These are phyloP conservation scores for Globisporangium parvum DNA, from an alignment of 352 stramenopile species.

Conservation along the genomic window DNA sequence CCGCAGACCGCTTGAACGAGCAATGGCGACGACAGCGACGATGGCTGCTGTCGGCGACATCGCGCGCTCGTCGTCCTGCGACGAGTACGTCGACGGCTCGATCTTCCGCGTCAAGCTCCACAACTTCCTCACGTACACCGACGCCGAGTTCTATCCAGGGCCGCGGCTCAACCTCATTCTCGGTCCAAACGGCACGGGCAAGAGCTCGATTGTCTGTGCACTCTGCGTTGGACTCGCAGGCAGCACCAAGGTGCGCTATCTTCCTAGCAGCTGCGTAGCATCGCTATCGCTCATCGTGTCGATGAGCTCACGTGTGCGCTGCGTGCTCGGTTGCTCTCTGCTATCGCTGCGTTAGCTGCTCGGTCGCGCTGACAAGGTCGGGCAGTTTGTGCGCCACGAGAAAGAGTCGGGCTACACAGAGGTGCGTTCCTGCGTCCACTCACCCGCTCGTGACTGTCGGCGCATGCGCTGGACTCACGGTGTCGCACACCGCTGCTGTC, in stretches of 20 bases:
- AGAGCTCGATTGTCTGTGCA: conserved; percentile 94
- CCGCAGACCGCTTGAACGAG: neutral
- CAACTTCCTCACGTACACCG: conserved; percentile 93
- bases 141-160: conserved; percentile 87
- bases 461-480: neutral
- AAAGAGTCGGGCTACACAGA: conserved; percentile 83
- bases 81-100: conserved; percentile 80
- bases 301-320: neutral
- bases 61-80: conserved; percentile 23
- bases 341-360: conserved; percentile 52
- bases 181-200: conserved; percentile 95
- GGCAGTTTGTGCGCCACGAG: conserved; percentile 87
- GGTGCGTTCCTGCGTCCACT: conserved; percentile 8
- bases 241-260: conserved; percentile 73
- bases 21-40: conserved; percentile 7
- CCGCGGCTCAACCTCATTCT: conserved; percentile 97
- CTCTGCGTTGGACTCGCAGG: conserved; percentile 96
- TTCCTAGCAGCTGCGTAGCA: neutral
- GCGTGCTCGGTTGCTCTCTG: neutral
- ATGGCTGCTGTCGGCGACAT: conserved; percentile 22
- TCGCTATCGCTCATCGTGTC: neutral
- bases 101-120: conserved; percentile 90
- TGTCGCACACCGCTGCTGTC: neutral
- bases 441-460: too few relatives aligned
- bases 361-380: conserved; percentile 91